These are phyloP conservation scores for Parathielavia hyrcaniae DNA, from an alignment of 495 filamentous ascomycete species.

Conservation along the genomic window DNA sequence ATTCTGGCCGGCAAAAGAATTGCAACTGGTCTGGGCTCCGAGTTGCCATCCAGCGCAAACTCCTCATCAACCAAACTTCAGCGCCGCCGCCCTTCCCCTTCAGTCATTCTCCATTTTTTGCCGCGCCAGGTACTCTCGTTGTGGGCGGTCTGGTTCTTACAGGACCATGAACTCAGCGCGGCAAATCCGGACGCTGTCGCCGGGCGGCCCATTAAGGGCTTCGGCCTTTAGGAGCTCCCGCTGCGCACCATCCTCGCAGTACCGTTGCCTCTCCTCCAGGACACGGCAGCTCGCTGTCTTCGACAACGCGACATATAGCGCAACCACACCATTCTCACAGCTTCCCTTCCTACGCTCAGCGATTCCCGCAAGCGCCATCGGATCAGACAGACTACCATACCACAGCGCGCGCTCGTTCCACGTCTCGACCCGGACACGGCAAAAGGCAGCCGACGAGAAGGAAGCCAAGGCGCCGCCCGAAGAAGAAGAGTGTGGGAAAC, in stretches of 20 bases:
- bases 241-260: conserved; percentile 51
- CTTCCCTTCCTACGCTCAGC: conserved; percentile 39
- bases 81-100: conserved; percentile 8
- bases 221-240: conserved; percentile 40
- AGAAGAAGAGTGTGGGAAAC: conserved; percentile 31
- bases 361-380: conserved; percentile 37
- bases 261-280: conserved; percentile 49
- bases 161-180: conserved; percentile 45
- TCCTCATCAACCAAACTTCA: conserved; percentile 5
- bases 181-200: conserved; percentile 38
- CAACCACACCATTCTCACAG: conserved; percentile 27
- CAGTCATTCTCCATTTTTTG: neutral
- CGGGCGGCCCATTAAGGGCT: conserved; percentile 34
- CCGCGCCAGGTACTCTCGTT: conserved; percentile 1
- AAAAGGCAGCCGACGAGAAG: conserved; percentile 27
- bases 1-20: conserved; percentile 24
- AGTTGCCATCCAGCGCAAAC: conserved; percentile 16
- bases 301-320: conserved; percentile 19
- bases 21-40: conserved; percentile 6
- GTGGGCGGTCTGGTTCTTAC: conserved; percentile 8
- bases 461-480: conserved; percentile 36
- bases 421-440: conserved; percentile 32
- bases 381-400: conserved; percentile 30
- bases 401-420: conserved; percentile 40
- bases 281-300: conserved; percentile 20